A percentile compares a stretch with the other conserved stretches of the same genome.
Evolutionary conservation across 306 rosid species (phyloP).

Genomic region (Cucumis melo): DNA sequence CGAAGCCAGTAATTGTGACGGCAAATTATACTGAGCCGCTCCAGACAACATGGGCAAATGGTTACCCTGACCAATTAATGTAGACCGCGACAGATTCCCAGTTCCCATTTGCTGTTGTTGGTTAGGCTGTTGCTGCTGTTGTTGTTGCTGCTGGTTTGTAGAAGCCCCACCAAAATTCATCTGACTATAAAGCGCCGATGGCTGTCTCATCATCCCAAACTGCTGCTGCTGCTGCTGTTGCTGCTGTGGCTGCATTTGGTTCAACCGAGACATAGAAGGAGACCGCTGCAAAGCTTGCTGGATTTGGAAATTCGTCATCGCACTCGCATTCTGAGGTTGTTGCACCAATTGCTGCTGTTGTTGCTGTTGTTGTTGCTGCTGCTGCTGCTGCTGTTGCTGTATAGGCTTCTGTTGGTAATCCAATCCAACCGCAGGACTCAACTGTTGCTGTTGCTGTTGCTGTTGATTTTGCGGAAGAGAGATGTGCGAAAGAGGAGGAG

Average conservation of each 20-base stretch:
- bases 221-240: constrained; percentile 76
- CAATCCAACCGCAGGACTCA: constrained; percentile 23
- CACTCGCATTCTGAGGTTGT: constrained; percentile 28
- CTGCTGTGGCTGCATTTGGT: constrained; percentile 41
- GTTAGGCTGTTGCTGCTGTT: constrained; percentile 32
- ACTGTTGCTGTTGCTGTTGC: constrained; percentile 27
- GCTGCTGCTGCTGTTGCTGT: constrained; percentile 14
- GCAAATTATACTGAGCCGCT: constrained; percentile 44
- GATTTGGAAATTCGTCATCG: constrained; percentile 45
- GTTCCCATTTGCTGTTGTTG: constrained; percentile 41
- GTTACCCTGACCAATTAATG: constrained; percentile 57
- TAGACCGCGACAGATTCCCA: constrained; percentile 50
- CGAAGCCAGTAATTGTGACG: constrained; percentile 50
- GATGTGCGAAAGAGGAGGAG: constrained; percentile 38
- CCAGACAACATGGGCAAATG: constrained; percentile 69
- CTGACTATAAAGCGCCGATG: constrained; percentile 43
- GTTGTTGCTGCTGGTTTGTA: constrained; percentile 44
- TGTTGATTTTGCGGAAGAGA: constrained; percentile 34
- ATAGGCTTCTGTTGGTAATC: constrained; percentile 28
- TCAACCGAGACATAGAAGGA: constrained; percentile 37
- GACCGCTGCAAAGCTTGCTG: constrained; percentile 45
- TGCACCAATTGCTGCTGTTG: constrained; percentile 11
- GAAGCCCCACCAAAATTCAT: constrained; percentile 66
- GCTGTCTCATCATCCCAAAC: constrained; percentile 51
- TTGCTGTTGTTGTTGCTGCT: constrained; percentile 18